These are phyloP conservation scores for Trametes maxima DNA, from an alignment of 768 basidiomycete genomes.

Conservation along the genomic window DNA sequence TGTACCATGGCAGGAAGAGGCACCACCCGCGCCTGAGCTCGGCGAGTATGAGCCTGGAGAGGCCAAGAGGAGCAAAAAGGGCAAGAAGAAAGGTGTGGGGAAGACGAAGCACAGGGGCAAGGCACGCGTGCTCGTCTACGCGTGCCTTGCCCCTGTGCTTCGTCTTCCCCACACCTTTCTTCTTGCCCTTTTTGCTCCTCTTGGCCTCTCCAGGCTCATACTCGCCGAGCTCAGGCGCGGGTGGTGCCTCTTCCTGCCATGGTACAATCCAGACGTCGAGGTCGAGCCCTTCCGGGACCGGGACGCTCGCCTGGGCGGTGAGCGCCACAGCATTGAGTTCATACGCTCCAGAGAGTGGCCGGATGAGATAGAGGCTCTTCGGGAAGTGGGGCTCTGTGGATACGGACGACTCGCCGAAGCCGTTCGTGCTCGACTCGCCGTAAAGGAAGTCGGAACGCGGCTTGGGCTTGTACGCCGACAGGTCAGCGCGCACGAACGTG, in stretches of 20 bases:
- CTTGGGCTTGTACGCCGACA: constrained; percentile 53
- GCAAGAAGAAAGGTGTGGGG: constrained; percentile 38
- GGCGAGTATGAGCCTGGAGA: constrained; percentile 31
- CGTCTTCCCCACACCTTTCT: constrained; percentile 39
- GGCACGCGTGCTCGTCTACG: constrained; percentile 43
- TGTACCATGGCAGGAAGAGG: constrained; percentile 55
- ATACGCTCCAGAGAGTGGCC: constrained; percentile 74
- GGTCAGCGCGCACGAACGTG: constrained; percentile 74
- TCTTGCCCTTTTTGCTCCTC: constrained; percentile 41
- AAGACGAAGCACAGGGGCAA: constrained; percentile 46
- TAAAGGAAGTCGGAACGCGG: constrained; percentile 37
- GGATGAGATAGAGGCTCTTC: constrained; percentile 85
- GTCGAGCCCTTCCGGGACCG: constrained; percentile 82
- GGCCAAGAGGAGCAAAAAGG: constrained; percentile 44
- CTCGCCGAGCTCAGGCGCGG: constrained; percentile 31
- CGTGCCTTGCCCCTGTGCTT: constrained; percentile 51
- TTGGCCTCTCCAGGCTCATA: constrained; percentile 37
- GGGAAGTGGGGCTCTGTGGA: constrained; percentile 67
- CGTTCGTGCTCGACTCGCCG: constrained; percentile 40
- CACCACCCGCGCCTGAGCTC: constrained; percentile 33
- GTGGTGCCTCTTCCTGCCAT: constrained; percentile 41
- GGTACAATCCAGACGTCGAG: constrained; percentile 86
- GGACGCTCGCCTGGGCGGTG: constrained; percentile 79
- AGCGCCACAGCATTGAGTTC: constrained; percentile 85
- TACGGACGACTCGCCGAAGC: constrained; percentile 37